Base-by-base conservation (phyloP, 345 rosid species). In the Turnera subulata region DNA sequence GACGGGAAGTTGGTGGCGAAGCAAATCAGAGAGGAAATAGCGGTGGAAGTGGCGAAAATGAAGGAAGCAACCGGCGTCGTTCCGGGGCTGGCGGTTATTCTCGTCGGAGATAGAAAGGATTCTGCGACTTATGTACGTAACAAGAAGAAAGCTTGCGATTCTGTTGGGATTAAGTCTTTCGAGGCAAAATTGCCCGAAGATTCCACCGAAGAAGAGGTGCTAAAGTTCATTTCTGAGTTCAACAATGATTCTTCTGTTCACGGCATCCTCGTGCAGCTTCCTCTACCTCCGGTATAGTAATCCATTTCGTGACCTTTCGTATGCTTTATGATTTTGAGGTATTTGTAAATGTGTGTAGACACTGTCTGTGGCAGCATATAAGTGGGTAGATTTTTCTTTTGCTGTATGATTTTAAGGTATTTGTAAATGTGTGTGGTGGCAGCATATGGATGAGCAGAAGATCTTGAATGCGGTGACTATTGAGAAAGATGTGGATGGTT, bases 181-280 rank as follows among this genome's bases (percentile, higher is more conserved):
- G 94, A 85, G 66, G 88, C 76, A 26, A 19, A 60, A 58, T 63
- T 91, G 61, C 74, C 89, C 14, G 86, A 76, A 45, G 84, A 80
- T 33, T 66, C 90, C 0, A 57, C 83, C 5, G 95, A 88, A 67
- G 73, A 80, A 21, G 88, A 88, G 63, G 84, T 91, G 11, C 77
- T 88, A 61, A 73, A 71, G 53, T 73, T 61, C 62, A 80, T 91
- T 49, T 75, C 76, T 0, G 73, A 62, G 46, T 89, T 82, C 62
- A 91, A 91, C 43, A 73, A 61, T 29, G 86, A 88, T 71, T 78
- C 91, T 66, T 68, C 76, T 0, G 88, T 91, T 50, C 96, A 91
- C 56, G 98, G 96, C 73, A 88, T 91, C 72, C 96, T 88, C 63
- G 96, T 91, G 58, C 96, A 91, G 69, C 68, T 85, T 70, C 94